These are phyloP conservation scores for Hypoxylon sp. DNA, from an alignment of 2,329 filamentous ascomycete species.

Conservation along the genomic window DNA sequence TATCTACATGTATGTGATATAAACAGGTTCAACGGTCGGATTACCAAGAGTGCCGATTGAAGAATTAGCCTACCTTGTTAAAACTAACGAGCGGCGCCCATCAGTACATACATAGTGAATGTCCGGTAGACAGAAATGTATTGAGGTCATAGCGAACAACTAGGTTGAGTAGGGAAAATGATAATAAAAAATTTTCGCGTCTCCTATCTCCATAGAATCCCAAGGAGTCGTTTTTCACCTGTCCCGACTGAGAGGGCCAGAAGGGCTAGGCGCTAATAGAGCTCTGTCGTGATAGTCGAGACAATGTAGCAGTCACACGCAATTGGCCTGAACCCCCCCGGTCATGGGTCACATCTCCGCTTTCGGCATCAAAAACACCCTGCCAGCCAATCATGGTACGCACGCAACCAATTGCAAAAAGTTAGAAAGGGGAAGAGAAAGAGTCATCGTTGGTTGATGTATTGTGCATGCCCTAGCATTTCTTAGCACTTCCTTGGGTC, in stretches of 20 bases:
- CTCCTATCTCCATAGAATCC: constrained; percentile 21
- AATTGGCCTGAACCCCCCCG: constrained; percentile 45
- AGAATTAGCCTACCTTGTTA: constrained; percentile 30
- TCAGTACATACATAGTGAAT: constrained; percentile 26
- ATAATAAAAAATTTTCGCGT: constrained; percentile 18
- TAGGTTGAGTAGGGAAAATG: constrained; percentile 14
- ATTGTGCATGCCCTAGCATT: constrained; percentile 26
- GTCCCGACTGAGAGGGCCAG: constrained; percentile 37
- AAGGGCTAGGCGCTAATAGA: constrained; percentile 45
- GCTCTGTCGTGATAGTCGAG: constrained; percentile 45
- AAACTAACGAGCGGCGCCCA: constrained; percentile 15
- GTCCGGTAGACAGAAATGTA: constrained; percentile 14
- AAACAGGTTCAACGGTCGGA: constrained; percentile 6
- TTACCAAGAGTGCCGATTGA: constrained; percentile 25
- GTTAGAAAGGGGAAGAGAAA: constrained; percentile 40
- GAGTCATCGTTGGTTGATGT: constrained; percentile 45
- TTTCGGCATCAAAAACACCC: constrained; percentile 47
- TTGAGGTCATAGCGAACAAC: constrained; percentile 21
- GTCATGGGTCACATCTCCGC: constrained; percentile 49
- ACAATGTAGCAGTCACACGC: constrained; percentile 45
- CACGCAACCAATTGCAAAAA: constrained; percentile 43
- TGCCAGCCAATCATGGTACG: constrained; percentile 39
- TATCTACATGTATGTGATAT: constrained; percentile 14
- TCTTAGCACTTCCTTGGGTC: constrained; percentile 6
- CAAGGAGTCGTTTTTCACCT: constrained; percentile 37